Evolutionary conservation across 1,284 basidiomycete species (phyloP).

Genomic region (Moesziomyces sp.): DNA sequence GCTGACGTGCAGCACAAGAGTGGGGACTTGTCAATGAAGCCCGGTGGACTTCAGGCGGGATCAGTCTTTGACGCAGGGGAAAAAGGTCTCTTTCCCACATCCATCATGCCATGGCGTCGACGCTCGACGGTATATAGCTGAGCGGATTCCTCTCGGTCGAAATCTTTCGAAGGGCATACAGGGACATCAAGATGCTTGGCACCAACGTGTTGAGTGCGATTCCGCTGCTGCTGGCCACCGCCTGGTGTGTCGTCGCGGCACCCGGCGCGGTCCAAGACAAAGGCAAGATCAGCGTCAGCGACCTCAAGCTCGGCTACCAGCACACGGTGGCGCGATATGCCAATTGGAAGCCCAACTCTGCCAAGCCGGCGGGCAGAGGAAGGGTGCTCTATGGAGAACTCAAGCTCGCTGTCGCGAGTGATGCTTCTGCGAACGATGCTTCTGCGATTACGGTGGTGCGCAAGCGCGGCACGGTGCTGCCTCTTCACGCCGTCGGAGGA

Average conservation of each 20-base stretch:
- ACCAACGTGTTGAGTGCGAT: neutral
- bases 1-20: too few relatives aligned
- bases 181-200: too few relatives aligned
- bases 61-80: too few relatives aligned
- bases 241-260: neutral
- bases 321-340: conserved; percentile 22
- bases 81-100: too few relatives aligned
- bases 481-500: conserved; percentile 16
- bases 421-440: neutral
- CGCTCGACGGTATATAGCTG: too few relatives aligned
- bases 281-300: conserved; percentile 4
- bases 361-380: neutral
- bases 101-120: too few relatives aligned
- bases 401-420: conserved; percentile 1
- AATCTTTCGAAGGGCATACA: neutral
- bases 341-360: conserved; percentile 6
- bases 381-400: conserved; percentile 2
- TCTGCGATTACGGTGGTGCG: neutral
- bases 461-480: conserved; percentile 16
- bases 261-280: too few relatives aligned
- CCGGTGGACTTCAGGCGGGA: too few relatives aligned
- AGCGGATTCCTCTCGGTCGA: too few relatives aligned
- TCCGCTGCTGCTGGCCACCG: neutral
- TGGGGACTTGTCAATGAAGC: too few relatives aligned
- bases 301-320: conserved; percentile 19